Base-by-base conservation (phyloP, 164 flowering plant species). In the Vitis amurensis region DNA sequence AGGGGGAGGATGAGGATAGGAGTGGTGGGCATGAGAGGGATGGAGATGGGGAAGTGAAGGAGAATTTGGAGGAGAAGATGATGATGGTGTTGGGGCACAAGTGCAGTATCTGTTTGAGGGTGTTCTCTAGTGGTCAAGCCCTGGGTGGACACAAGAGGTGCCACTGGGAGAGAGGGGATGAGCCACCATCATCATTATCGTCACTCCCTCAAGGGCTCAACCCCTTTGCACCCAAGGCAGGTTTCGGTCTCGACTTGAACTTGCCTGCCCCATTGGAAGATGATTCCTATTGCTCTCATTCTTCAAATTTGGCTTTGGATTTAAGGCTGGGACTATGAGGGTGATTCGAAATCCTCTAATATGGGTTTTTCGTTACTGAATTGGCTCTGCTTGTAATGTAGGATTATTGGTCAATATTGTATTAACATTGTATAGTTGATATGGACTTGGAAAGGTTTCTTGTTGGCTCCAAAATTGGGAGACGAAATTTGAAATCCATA, bases 101-200 rank as follows among this genome's bases (percentile, higher is more conserved):
- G 56, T 91, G 97, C 66, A 73, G 82, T 52, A 80, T 89, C 50
- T 91, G 98, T 58, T 68, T 67, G 61, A 89, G 78, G 89, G 87
- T 87, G 55, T 93, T 93, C 52, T 76, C 96, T 3, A 89, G 88
- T 55, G 98, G 93, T 1, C 97, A 93, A 61, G 97, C 96, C 0
- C 75, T 91, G 53, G 96, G 97, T 17, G 97, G 97, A 31, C 98
- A 91, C 78, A 91, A 69, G 90, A 87, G 94, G 80, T 87, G 91
- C 70, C 97, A 90, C 7, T 90, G 89, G 92, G 94, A 89, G 71
- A 86, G 70, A 78, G 81, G 64, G 9, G 89, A 86, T 2, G 81
- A 83, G 3, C 51, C 79, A 17, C 63, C 67, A 17, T 23, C 23
- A 12, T 56, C 55, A 11, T 55, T 27, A 6, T 9, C 55, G 58